phyloP scores from a whole-genome alignment of 768 basidiomycete species.

The Mycena metata region DNA sequence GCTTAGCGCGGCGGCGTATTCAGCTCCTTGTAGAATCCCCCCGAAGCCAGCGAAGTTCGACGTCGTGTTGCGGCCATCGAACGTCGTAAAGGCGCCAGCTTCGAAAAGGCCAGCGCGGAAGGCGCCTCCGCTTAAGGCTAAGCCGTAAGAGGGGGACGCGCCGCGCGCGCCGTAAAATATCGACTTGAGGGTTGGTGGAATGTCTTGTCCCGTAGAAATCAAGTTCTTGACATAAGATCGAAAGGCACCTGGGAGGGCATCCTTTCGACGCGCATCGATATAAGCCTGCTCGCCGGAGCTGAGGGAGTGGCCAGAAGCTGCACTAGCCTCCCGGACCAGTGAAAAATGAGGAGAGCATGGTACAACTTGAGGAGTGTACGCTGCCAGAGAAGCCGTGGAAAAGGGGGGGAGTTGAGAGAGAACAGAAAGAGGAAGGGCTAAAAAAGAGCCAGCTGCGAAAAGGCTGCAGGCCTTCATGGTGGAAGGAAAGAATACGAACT shows the following conservation, averaged over 20 bases:
- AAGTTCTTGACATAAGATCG: conserved; percentile 54
- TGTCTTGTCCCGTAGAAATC: conserved; percentile 43
- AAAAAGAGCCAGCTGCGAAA: conserved; percentile 12
- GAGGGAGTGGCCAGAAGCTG: conserved; percentile 38
- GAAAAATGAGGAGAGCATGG: conserved; percentile 17
- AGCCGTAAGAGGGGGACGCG: conserved; percentile 54
- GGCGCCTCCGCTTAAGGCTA: conserved; percentile 69
- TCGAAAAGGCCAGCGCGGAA: conserved; percentile 67
- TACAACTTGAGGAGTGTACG: conserved; percentile 23
- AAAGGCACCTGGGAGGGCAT: conserved; percentile 56
- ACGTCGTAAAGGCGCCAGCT: conserved; percentile 59
- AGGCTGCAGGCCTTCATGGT: conserved; percentile 20
- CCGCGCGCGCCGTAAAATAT: conserved; percentile 43
- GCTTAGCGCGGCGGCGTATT: conserved; percentile 65
- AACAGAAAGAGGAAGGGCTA: conserved; percentile 1
- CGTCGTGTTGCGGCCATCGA: conserved; percentile 63
- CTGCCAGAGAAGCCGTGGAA: conserved; percentile 25
- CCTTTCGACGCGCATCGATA: conserved; percentile 47
- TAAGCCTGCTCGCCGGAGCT: conserved; percentile 52
- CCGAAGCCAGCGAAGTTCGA: conserved; percentile 57
- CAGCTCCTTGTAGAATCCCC: conserved; percentile 64
- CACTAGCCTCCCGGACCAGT: conserved; percentile 20
- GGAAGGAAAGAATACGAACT: not conserved
- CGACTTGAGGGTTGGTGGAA: conserved; percentile 51
- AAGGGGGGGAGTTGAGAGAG: conserved; percentile 27